phyloP scores from a whole-genome alignment of 1,284 basidiomycete species.

The Austroboletus niveus region DNA sequence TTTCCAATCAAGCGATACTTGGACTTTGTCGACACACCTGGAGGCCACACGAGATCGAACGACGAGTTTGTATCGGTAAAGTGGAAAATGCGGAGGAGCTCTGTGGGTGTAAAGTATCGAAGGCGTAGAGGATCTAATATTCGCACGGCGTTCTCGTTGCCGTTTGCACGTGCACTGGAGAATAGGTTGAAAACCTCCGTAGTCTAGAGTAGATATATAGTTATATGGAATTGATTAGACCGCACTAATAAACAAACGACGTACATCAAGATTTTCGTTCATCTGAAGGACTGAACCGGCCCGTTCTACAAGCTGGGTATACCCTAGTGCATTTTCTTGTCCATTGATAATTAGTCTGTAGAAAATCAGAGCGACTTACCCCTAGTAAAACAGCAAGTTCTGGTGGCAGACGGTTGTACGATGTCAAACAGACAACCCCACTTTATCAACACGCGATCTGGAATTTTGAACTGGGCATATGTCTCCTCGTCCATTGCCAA shows the following conservation, averaged over 20 bases:
- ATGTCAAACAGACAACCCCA: constrained; percentile 81
- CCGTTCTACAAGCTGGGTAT: constrained; percentile 72
- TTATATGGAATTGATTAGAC: constrained; percentile 3
- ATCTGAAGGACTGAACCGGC: constrained; percentile 72
- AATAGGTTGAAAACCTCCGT: constrained; percentile 58
- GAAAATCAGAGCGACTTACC: constrained; percentile 40
- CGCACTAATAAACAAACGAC: constrained; percentile 19
- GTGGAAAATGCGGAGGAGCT: constrained; percentile 66
- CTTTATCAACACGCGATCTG: constrained; percentile 63
- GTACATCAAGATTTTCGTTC: constrained; percentile 63
- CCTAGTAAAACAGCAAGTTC: constrained; percentile 77
- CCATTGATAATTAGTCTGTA: neutral
- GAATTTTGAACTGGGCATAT: constrained; percentile 38
- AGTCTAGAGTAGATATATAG: constrained; percentile 49
- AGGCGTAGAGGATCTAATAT: constrained; percentile 56
- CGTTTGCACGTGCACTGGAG: constrained; percentile 41
- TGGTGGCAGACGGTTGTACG: constrained; percentile 55
- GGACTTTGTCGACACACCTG: constrained; percentile 55
- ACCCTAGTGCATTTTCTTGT: constrained; percentile 44
- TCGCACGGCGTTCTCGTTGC: constrained; percentile 45
- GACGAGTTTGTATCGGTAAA: constrained; percentile 39
- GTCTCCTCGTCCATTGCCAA: constrained; percentile 20
- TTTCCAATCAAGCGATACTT: constrained; percentile 77
- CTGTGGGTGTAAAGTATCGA: constrained; percentile 70
- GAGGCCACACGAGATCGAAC: constrained; percentile 56